Percentiles rank a stretch among this genome's conserved stretches.
These are phyloP conservation scores for Rutidosis leptorrhynchoides DNA, from an alignment of 129 eudicot species.

Conservation along the genomic window DNA sequence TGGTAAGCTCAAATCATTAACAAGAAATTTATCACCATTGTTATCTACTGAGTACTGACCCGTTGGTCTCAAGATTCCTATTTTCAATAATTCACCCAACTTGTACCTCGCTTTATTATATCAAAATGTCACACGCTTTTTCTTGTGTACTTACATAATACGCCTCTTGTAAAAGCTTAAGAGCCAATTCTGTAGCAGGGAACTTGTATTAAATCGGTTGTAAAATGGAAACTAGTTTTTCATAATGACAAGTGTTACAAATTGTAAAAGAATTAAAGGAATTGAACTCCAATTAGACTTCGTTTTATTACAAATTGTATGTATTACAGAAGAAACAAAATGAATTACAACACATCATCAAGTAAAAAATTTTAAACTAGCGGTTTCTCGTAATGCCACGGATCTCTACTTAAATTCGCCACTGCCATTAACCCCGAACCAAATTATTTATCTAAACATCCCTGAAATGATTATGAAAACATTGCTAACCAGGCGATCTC, in stretches of 20 bases:
- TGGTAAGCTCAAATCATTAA: conserved; percentile 23
- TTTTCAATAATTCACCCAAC: conserved; percentile 39
- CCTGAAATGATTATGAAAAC: no score
- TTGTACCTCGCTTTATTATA: conserved; percentile 42
- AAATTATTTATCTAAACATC: no score
- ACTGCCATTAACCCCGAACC: no score
- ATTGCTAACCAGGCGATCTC: no score
- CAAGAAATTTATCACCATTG: conserved; percentile 22
- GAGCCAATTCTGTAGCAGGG: conserved; percentile 53
- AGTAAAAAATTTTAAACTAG: no score
- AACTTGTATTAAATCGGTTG: conserved; percentile 56
- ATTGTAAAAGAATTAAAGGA: no score
- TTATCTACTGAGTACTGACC: conserved; percentile 4
- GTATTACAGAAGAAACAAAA: no score
- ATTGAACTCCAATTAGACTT: no score
- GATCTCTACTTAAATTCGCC: no score
- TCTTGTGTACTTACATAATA: conserved; percentile 43
- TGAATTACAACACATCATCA: no score
- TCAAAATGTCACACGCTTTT: conserved; percentile 51
- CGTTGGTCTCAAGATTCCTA: conserved; percentile 18
- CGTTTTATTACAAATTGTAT: no score
- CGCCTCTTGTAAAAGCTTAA: conserved; percentile 50
- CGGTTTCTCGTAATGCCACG: no score
- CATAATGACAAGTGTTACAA: conserved; percentile 35
- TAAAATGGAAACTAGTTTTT: conserved; percentile 42